These are phyloP conservation scores for Rhizopus sp. DNA, from an alignment of 371 early-diverging fungal genomes.

Conservation along the genomic window DNA sequence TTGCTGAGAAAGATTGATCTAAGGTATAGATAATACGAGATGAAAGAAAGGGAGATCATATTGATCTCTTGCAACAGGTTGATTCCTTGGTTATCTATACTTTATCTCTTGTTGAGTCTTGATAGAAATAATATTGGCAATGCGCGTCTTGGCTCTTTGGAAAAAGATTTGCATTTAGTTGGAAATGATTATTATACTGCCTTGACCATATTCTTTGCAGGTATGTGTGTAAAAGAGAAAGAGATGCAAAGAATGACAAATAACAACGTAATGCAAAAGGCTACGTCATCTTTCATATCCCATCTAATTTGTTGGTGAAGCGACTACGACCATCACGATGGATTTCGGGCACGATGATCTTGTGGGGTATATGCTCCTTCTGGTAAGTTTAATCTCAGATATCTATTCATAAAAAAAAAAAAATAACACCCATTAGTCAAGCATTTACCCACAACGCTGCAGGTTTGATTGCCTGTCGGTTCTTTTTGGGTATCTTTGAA, in stretches of 20 bases:
- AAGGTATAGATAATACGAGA: conserved; percentile 5
- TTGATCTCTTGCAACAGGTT: conserved; percentile 18
- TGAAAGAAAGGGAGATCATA: neutral
- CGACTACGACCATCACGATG: conserved; percentile 38
- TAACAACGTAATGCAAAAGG: neutral
- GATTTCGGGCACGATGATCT: conserved; percentile 42
- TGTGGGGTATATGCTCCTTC: conserved; percentile 46
- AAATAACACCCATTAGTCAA: conserved; percentile 31
- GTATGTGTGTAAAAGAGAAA: conserved; percentile 13
- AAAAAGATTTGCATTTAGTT: conserved; percentile 34
- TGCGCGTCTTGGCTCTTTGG: conserved; percentile 41
- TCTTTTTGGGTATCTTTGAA: conserved; percentile 61
- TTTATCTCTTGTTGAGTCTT: conserved; percentile 40
- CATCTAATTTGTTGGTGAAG: conserved; percentile 41
- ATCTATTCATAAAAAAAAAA: neutral
- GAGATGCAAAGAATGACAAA: neutral
- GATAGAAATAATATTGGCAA: conserved; percentile 53
- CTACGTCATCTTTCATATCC: conserved; percentile 42
- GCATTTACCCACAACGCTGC: conserved; percentile 49
- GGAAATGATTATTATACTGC: conserved; percentile 49
- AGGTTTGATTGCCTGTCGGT: conserved; percentile 57
- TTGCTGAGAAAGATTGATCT: conserved; percentile 22
- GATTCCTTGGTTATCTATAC: conserved; percentile 42
- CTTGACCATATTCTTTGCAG: conserved; percentile 43
- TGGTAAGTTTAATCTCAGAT: conserved; percentile 21